These are phyloP conservation scores for Cyberlindnera sargentensis DNA, from an alignment of 805 yeast genomes.

Conservation along the genomic window DNA sequence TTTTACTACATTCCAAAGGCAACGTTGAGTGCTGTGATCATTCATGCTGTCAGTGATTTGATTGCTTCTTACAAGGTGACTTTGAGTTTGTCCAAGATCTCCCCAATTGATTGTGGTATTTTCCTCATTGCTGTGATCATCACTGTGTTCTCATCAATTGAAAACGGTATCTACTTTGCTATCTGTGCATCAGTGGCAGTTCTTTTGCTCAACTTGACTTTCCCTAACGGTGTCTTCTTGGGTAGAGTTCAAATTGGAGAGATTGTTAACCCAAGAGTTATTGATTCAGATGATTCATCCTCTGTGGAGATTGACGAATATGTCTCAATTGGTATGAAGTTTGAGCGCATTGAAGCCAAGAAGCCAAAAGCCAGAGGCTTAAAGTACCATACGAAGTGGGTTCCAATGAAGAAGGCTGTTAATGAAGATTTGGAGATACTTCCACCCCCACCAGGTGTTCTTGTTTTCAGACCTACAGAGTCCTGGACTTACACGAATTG, in stretches of 20 bases:
- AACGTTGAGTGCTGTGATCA: slow-evolving; percentile 77
- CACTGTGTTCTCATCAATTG: slow-evolving; percentile 44
- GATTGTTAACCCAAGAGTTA: slow-evolving; percentile 54
- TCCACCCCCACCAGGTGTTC: slow-evolving; percentile 87
- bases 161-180: slow-evolving; percentile 87
- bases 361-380: slow-evolving; percentile 16
- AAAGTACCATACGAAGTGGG: slow-evolving; percentile 57
- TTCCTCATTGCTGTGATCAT: slow-evolving; percentile 21
- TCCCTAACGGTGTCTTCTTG: slow-evolving; percentile 76
- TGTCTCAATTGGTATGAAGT: background rate
- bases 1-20: slow-evolving; percentile 91
- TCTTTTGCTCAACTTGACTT: slow-evolving; percentile 65
- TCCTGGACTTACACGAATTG: slow-evolving; percentile 78
- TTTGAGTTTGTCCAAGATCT: slow-evolving; percentile 60
- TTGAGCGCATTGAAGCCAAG: slow-evolving; percentile 5
- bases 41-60: slow-evolving; percentile 88
- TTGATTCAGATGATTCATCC: slow-evolving; percentile 15
- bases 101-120: slow-evolving; percentile 38
- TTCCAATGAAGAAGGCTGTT: slow-evolving; percentile 46
- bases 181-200: slow-evolving; percentile 75
- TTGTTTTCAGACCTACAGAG: slow-evolving; percentile 80
- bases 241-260: slow-evolving; percentile 73
- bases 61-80: slow-evolving; percentile 63
- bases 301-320: slow-evolving; percentile 5
- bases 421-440: slow-evolving; percentile 52